Percentiles rank a stretch among this genome's conserved stretches.
phyloP scores from a whole-genome alignment of 352 stramenopile species.

The Phytopythium boreale region DNA sequence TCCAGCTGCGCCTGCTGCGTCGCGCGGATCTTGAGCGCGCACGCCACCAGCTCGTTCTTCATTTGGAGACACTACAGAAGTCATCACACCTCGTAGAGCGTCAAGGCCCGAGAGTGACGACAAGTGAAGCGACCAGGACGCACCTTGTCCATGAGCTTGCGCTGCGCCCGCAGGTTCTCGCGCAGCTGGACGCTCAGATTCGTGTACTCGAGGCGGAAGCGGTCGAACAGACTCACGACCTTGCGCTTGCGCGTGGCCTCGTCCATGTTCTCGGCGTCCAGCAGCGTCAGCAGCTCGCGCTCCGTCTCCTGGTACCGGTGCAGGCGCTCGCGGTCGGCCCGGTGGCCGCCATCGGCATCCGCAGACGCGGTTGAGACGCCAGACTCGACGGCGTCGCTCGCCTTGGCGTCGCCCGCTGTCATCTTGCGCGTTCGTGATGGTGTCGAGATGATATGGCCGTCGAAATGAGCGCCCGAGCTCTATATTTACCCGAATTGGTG shows the following conservation, averaged over 20 bases:
- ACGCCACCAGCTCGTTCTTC: slow-evolving; percentile 65
- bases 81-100: neutral
- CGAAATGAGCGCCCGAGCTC: neutral
- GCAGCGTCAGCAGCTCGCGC: slow-evolving; percentile 40
- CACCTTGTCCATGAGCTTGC: slow-evolving; percentile 58
- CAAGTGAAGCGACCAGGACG: neutral
- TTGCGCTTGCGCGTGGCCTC: slow-evolving; percentile 54
- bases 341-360: slow-evolving; percentile 3
- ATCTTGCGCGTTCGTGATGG: neutral
- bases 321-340: slow-evolving; percentile 26
- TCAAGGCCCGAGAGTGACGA: too few relatives aligned
- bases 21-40: slow-evolving; percentile 50
- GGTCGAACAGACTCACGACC: slow-evolving; percentile 62
- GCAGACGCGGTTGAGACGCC: neutral
- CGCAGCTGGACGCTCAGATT: slow-evolving; percentile 51
- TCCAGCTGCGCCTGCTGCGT: slow-evolving; percentile 62
- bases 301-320: slow-evolving; percentile 42
- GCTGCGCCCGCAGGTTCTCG: slow-evolving; percentile 48
- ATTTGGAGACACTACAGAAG: slow-evolving; percentile 55
- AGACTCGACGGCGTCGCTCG: neutral
- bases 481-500: neutral
- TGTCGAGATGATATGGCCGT: neutral
- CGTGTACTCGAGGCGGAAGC: slow-evolving; percentile 63
- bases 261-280: slow-evolving; percentile 44
- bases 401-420: neutral